Evolutionary conservation across 2,329 filamentous ascomycete species (phyloP).

Genomic region (Pochonia chlamydosporia): DNA sequence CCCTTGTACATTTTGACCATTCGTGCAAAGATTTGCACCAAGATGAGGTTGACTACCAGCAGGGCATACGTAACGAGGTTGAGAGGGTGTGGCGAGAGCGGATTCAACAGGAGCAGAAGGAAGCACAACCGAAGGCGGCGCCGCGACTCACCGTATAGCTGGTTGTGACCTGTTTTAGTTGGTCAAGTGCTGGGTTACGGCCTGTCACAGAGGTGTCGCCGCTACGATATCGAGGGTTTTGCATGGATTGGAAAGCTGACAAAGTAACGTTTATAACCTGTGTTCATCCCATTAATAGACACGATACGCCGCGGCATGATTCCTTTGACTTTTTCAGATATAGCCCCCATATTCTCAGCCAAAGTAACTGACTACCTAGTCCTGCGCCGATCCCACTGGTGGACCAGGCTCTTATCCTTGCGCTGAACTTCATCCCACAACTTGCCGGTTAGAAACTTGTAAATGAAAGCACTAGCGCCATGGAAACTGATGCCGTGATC

Average conservation of each 20-base stretch:
- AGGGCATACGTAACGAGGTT: neutral
- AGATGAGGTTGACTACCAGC: neutral
- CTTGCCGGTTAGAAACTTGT: conserved; percentile 55
- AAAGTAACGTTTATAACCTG: too few species aligned
- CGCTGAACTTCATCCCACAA: conserved; percentile 58
- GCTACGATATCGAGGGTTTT: too few species aligned
- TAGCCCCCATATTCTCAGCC: too few species aligned
- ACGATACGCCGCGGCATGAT: too few species aligned
- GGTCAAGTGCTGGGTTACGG: too few species aligned
- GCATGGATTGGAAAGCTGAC: too few species aligned
- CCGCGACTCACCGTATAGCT: too few species aligned
- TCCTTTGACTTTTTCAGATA: too few species aligned
- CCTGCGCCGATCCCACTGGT: conserved; percentile 27
- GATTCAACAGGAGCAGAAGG: neutral
- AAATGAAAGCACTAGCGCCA: conserved; percentile 49
- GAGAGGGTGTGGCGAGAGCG: conserved; percentile 2
- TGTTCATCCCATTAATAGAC: too few species aligned
- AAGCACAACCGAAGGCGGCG: neutral
- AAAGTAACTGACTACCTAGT: too few species aligned
- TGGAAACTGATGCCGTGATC: conserved; percentile 58
- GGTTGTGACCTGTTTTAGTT: too few species aligned
- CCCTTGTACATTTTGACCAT: neutral
- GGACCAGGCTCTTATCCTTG: conserved; percentile 27
- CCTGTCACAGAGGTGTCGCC: too few species aligned
- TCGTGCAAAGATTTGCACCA: neutral